Conservation (phyloP, 306 rosid genomes). For the Corylus americana region DNA sequence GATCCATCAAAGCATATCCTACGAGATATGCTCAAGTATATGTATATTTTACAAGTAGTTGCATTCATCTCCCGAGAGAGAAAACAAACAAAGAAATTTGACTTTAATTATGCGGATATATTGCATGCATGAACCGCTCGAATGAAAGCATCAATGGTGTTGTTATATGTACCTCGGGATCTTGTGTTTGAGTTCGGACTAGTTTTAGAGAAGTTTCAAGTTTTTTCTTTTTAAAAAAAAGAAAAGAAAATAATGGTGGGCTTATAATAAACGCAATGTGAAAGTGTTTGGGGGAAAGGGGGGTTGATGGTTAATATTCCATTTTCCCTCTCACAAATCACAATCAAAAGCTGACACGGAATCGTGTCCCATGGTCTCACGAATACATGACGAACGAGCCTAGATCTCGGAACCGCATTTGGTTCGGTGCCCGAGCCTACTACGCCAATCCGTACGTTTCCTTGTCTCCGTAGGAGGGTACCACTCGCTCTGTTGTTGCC, state of each 20-base stretch:
- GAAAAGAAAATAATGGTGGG: not conserved
- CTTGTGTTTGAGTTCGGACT: too few species aligned
- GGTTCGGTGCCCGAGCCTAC: slow-evolving; percentile 24
- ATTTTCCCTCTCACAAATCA: slow-evolving; percentile 1
- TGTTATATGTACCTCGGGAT: too few species aligned
- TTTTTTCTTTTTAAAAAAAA: too few species aligned
- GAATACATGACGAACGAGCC: slow-evolving; percentile 32
- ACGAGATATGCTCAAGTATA: not conserved
- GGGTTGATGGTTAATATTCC: not conserved
- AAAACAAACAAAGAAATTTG: too few species aligned
- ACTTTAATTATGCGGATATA: too few species aligned
- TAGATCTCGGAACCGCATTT: slow-evolving; percentile 33
- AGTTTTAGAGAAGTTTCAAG: too few species aligned
- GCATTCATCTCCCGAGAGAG: too few species aligned
- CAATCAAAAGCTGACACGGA: slow-evolving; percentile 34
- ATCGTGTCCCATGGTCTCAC: slow-evolving; percentile 29
- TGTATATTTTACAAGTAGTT: too few species aligned
- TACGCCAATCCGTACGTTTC: slow-evolving; percentile 20
- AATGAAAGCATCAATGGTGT: too few species aligned
- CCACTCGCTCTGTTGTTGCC: slow-evolving; percentile 60
- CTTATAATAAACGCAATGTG: slow-evolving; percentile 1
- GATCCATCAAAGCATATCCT: not conserved
- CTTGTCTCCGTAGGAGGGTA: slow-evolving; percentile 55
- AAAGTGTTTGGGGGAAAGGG: not conserved
- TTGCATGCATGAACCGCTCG: too few species aligned